Base-by-base conservation (phyloP, 140 eudicot genomes). In the Ambrosia hybrid region DNA sequence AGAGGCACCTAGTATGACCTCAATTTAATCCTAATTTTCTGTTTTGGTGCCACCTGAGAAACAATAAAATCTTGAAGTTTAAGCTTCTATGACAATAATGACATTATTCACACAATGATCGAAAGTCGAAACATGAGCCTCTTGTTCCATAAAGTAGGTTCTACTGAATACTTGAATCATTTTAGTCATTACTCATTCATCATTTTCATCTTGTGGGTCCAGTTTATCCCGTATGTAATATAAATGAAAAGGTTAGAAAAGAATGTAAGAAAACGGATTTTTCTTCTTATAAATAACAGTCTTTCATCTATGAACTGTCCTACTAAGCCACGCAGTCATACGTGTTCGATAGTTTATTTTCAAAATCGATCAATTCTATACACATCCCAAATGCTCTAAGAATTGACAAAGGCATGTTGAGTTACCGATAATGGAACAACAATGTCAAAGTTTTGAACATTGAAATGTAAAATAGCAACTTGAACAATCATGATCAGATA, bases 1-100 rank as follows among this genome's bases (percentile, higher is more conserved):
- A 94, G 77, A 3, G 95, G 97, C 63, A 86, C 96, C 91, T 85
- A 90, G 67, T 88, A 94, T 14, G 99, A 90, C 76, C 96, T 84
- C 69, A 94, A 76, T 75, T 91, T 90, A 56, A 90, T 88, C 51
- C 97, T 85, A 9, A 91, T 94, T 80, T 85, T 94, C 80, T 86
- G 99, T 84, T 94, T 94, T 6, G 92, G 98, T 26, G 83, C 89
- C 74, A 79, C 38, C 96, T 89, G 84, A 60, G 14, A 75, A 57
- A 67, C 65, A 51, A 43, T 21, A 60, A 45, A 34, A 60, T 13
- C 5, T 3, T 6, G 6, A 1, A 3, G 0, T 7, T 16, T 63
- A 51, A 60, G 67, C 30, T 74, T 78, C 17, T 59, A 71, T 21
- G 0, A 53, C 34, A 38, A 17, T 9, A 4, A 15, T 2, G 5